These are phyloP conservation scores for Linum usitatissimum DNA, from an alignment of 345 rosid genomes.

Conservation along the genomic window DNA sequence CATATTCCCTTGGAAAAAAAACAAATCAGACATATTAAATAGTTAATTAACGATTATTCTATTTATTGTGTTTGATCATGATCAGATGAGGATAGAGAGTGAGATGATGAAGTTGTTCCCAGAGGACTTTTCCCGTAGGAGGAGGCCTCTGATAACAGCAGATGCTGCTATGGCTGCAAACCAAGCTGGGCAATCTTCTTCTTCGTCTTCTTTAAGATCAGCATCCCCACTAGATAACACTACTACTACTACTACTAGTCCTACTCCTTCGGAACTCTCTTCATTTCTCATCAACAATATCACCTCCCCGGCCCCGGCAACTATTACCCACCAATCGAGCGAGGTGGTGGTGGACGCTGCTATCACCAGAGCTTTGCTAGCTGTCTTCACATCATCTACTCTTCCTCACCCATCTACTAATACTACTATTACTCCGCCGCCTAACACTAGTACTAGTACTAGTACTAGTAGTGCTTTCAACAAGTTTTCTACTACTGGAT, in stretches of 20 bases:
- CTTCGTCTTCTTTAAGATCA: conserved; percentile 69
- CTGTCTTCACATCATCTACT: conserved; percentile 40
- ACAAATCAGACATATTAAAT: too few species aligned
- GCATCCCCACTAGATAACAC: conserved; percentile 19
- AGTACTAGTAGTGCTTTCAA: conserved; percentile 32
- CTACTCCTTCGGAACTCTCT: conserved; percentile 40
- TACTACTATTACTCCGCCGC: conserved; percentile 25
- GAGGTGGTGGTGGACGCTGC: conserved; percentile 13
- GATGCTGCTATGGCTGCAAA: conserved; percentile 19
- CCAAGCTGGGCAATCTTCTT: conserved; percentile 34
- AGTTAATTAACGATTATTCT: neutral
- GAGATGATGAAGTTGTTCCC: conserved; percentile 45
- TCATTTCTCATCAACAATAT: conserved; percentile 27
- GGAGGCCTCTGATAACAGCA: conserved; percentile 28
- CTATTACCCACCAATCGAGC: conserved; percentile 17
- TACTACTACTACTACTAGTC: conserved; percentile 60
- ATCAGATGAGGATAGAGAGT: conserved; percentile 46
- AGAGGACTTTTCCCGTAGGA: conserved; percentile 36
- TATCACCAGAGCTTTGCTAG: conserved; percentile 56
- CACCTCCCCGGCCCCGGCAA: conserved; percentile 4
- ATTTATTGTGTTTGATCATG: neutral
- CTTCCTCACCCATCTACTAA: conserved; percentile 33
- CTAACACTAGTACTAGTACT: neutral
- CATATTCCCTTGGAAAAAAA: too few species aligned
- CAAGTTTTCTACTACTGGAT: conserved; percentile 17